Base-by-base conservation (phyloP, 2,329 filamentous ascomycete genomes). In the Penicillium expansum region DNA sequence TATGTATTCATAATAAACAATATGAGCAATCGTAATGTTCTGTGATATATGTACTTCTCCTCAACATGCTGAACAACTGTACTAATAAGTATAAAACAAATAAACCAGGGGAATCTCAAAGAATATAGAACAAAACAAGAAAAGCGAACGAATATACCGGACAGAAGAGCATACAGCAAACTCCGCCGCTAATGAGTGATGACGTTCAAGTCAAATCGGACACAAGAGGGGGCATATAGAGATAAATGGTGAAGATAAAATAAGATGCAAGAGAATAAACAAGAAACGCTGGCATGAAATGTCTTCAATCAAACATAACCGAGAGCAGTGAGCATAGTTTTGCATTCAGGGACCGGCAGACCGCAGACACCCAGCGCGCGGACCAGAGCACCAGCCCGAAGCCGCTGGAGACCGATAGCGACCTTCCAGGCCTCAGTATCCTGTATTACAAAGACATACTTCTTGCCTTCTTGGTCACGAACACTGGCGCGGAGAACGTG, bases 351-450 rank as follows among this genome's bases (percentile, higher is more conserved):
- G 33, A 64, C 74, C 38, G 82, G 77, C 71, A 86, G 76, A 24
- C 78, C 79, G 53, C 77, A 79, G 39, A 82, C 80, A 16, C 79
- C 81, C 65, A 87, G 60, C 29, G 79, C 76, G 56, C 83, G 73
- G 30, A 84, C 82, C 64, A 83, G 79, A 54, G 78, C 80, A 16
- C 85, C 83, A 60, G 80, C 79, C 47, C 80, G 75, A 59, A 87
- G 71, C 27, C 81, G 76, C 67, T 83, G 78, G 42, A 87, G 70
- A 1, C 85, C 85, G 39, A 83, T 73, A 0, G 81, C 82, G 20
- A 87, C 80, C 69, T 87, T 87, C 83, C 83, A 87, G 37, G 80
- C 83, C 67, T 87, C 84, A 16, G 74, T 77, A 55, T 84, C 79
- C 42, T 80, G 77, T 51, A 87, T 70, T 20, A 87, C 76, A 63